A percentile compares a stretch with the other conserved stretches of the same genome.
Conservation (phyloP, 805 yeast species). For the Hanseniaspora thailandica region DNA sequence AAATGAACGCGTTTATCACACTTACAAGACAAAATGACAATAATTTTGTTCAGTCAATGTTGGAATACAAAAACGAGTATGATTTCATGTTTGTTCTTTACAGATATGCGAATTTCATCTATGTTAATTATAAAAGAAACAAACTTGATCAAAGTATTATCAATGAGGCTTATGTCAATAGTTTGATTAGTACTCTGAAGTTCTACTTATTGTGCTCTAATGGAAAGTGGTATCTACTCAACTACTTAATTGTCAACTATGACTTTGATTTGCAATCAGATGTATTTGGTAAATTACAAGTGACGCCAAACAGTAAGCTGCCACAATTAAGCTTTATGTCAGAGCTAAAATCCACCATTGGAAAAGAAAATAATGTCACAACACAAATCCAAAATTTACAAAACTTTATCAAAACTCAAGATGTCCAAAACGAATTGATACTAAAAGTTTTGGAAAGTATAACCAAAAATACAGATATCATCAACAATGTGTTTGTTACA, state of each 20-base stretch:
- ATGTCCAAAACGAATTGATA: constrained; percentile 33
- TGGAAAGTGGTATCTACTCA: constrained; percentile 13
- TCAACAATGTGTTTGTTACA: constrained; percentile 38
- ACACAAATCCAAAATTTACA: constrained; percentile 19
- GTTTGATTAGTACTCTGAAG: constrained; percentile 14
- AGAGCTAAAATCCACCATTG: constrained; percentile 16
- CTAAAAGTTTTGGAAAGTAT: constrained; percentile 35
- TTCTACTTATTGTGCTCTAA: constrained; percentile 12
- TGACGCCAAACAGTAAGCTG: constrained; percentile 30
- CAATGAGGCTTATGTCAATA: constrained; percentile 1
- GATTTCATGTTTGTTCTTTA: constrained; percentile 29
- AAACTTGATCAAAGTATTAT: constrained; percentile 10
- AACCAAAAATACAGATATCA: constrained; percentile 35
- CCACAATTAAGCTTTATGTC: constrained; percentile 18
- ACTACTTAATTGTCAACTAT: constrained; percentile 9
- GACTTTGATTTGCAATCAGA: constrained; percentile 24
- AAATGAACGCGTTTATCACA: constrained; percentile 54
- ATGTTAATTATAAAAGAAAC: constrained; percentile 22
- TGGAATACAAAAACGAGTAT: constrained; percentile 17
- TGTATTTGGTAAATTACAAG: constrained; percentile 27
- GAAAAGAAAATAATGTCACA: neutral
- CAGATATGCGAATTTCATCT: constrained; percentile 30
- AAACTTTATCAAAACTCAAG: constrained; percentile 35
- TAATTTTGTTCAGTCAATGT: constrained; percentile 29
- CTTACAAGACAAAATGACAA: constrained; percentile 37